These are phyloP conservation scores for Xylaria curta DNA, from an alignment of 495 filamentous ascomycete species.

Conservation along the genomic window DNA sequence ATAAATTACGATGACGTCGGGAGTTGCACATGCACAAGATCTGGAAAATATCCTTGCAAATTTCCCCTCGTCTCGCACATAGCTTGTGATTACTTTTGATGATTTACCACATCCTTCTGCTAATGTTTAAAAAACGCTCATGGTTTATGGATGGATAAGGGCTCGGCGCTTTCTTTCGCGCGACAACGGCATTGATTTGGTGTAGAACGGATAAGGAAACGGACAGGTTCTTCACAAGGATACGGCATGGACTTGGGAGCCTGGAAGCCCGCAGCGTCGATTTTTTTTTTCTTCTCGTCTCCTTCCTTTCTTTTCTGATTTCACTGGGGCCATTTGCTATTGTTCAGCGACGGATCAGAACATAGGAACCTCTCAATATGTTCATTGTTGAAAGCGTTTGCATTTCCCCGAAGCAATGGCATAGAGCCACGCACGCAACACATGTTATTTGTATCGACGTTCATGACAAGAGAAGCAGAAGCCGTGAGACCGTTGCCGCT, in stretches of 20 bases:
- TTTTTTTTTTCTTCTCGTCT: conserved; percentile 3
- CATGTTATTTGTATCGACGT: conserved; percentile 1
- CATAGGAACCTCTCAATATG: background rate
- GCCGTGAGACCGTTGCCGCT: conserved; percentile 2
- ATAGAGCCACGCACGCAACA: conserved; percentile 16
- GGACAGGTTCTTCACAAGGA: conserved; percentile 23
- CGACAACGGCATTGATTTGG: conserved; percentile 22
- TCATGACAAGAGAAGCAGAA: conserved; percentile 22
- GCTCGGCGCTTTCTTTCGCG: conserved; percentile 21
- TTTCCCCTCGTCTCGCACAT: background rate
- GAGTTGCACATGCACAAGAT: background rate
- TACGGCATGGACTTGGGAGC: conserved; percentile 17
- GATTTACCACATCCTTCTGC: background rate
- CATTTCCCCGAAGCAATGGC: conserved; percentile 4
- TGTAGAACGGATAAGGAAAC: conserved; percentile 30
- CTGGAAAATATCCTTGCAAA: background rate
- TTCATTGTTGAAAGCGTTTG: conserved; percentile 20
- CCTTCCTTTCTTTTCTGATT: conserved; percentile 1
- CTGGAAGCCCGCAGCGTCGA: background rate
- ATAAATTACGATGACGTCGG: conserved; percentile 9
- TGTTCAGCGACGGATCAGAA: background rate
- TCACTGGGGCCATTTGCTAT: conserved; percentile 5
- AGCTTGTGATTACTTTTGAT: background rate
- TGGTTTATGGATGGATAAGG: conserved; percentile 26
- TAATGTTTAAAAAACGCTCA: conserved; percentile 16